These are phyloP conservation scores for Phytophthora hybrid DNA, from an alignment of 352 stramenopile species.

Conservation along the genomic window DNA sequence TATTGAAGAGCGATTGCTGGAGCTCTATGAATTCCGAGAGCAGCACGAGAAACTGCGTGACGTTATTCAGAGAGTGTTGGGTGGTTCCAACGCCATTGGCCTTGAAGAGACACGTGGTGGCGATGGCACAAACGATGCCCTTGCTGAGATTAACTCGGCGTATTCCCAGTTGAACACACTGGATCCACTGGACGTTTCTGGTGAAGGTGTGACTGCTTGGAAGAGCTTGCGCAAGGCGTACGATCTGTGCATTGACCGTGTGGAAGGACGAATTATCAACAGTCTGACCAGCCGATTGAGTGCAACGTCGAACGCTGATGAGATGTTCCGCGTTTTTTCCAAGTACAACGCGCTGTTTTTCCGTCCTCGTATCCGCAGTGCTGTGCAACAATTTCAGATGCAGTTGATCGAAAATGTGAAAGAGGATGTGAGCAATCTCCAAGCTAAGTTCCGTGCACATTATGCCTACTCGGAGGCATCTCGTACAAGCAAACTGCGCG, in stretches of 20 bases:
- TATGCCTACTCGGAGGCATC: slow-evolving; percentile 98
- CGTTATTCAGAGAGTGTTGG: slow-evolving; percentile 89
- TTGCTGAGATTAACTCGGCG: slow-evolving; percentile 89
- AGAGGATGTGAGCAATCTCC: slow-evolving; percentile 96
- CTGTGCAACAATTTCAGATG: slow-evolving; percentile 99
- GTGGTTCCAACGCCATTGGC: slow-evolving; percentile 45
- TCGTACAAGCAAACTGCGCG: slow-evolving; percentile 94
- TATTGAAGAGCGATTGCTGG: slow-evolving; percentile 89
- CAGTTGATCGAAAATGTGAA: slow-evolving; percentile 98
- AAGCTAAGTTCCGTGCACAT: slow-evolving; percentile 94
- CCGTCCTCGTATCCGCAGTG: slow-evolving; percentile 93
- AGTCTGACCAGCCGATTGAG: slow-evolving; percentile 90
- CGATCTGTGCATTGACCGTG: slow-evolving; percentile 91
- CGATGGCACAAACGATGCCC: slow-evolving; percentile 83
- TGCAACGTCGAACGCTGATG: slow-evolving; percentile 92
- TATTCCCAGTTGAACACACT: slow-evolving; percentile 86
- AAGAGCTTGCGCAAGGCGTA: slow-evolving; percentile 91
- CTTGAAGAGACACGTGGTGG: slow-evolving; percentile 49
- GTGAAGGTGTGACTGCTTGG: slow-evolving; percentile 85
- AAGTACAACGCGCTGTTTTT: slow-evolving; percentile 99
- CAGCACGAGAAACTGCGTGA: slow-evolving; percentile 92
- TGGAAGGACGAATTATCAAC: slow-evolving; percentile 93
- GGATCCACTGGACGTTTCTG: slow-evolving; percentile 88
- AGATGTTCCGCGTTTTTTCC: slow-evolving; percentile 98
- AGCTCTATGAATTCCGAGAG: slow-evolving; percentile 92